These are phyloP conservation scores for Lactarius akahatsu DNA, from an alignment of 768 basidiomycete genomes.

Conservation along the genomic window DNA sequence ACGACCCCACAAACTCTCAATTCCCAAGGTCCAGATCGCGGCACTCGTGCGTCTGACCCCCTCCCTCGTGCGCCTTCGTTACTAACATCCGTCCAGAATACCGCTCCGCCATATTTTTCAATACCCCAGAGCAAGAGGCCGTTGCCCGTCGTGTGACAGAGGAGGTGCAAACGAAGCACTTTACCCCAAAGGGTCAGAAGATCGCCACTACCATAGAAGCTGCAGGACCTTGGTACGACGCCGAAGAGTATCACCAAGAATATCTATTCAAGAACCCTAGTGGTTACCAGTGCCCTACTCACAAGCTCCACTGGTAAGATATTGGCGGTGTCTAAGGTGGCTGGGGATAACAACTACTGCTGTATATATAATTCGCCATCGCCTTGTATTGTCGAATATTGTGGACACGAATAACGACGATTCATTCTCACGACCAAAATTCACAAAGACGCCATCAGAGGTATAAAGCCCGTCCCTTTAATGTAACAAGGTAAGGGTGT, in stretches of 20 bases:
- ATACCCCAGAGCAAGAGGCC: conserved; percentile 66
- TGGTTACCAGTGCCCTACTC: conserved; percentile 93
- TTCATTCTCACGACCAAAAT: conserved; percentile 18
- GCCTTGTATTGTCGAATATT: no score
- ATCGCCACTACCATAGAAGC: conserved; percentile 77
- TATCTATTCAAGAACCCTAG: conserved; percentile 80
- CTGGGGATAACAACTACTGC: background rate
- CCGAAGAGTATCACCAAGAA: conserved; percentile 81
- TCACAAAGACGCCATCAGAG: conserved; percentile 30
- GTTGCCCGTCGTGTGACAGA: conserved; percentile 75
- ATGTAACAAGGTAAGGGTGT: conserved; percentile 32
- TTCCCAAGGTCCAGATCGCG: conserved; percentile 72
- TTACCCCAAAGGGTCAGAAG: conserved; percentile 61
- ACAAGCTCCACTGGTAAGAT: conserved; percentile 75
- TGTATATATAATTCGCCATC: background rate
- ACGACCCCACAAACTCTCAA: conserved; percentile 88
- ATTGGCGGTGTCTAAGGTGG: background rate
- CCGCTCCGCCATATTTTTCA: conserved; percentile 87
- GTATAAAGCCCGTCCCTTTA: conserved; percentile 30
- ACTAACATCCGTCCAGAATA: conserved; percentile 57
- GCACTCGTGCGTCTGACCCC: conserved; percentile 61
- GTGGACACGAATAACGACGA: no score
- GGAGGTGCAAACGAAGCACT: conserved; percentile 83
- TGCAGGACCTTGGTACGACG: conserved; percentile 77
- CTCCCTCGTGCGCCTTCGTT: background rate